Conservation (phyloP, 371 early-diverging fungal genomes). For the Mortierella sp. region DNA sequence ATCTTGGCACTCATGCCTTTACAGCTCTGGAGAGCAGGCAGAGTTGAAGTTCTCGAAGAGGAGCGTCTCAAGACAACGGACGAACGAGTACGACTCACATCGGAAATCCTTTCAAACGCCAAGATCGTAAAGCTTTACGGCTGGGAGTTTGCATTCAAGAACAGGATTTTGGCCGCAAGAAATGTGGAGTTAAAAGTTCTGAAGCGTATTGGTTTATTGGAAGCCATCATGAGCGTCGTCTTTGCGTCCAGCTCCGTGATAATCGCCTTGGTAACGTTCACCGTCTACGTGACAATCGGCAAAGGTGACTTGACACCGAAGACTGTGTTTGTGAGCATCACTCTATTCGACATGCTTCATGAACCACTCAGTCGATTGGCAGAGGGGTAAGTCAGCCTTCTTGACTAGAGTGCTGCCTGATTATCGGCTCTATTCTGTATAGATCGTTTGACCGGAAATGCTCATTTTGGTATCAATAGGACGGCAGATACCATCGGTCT, state of each 20-base stretch:
- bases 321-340: slow-evolving; percentile 88
- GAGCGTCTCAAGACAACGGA: slow-evolving; percentile 66
- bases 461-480: slow-evolving; percentile 5
- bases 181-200: slow-evolving; percentile 56
- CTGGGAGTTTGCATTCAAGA: slow-evolving; percentile 61
- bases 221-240: slow-evolving; percentile 67
- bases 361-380: slow-evolving; percentile 77
- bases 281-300: slow-evolving; percentile 70
- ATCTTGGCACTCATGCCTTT: slow-evolving; percentile 73
- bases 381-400: slow-evolving; percentile 56
- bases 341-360: slow-evolving; percentile 89
- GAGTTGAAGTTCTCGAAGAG: slow-evolving; percentile 55
- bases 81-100: slow-evolving; percentile 65
- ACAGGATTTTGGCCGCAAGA: slow-evolving; percentile 56
- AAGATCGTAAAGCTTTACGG: slow-evolving; percentile 62
- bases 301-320: slow-evolving; percentile 73
- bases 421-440: too few relatives aligned
- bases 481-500: slow-evolving; percentile 77
- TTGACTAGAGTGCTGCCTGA: too few relatives aligned
- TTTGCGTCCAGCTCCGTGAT: slow-evolving; percentile 82
- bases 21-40: slow-evolving; percentile 60
- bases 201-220: slow-evolving; percentile 14
- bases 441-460: too few relatives aligned
- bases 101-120: slow-evolving; percentile 67
- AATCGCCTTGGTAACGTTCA: slow-evolving; percentile 87